Conservation (phyloP, 345 rosid genomes). For the Linum usitatissimum region DNA sequence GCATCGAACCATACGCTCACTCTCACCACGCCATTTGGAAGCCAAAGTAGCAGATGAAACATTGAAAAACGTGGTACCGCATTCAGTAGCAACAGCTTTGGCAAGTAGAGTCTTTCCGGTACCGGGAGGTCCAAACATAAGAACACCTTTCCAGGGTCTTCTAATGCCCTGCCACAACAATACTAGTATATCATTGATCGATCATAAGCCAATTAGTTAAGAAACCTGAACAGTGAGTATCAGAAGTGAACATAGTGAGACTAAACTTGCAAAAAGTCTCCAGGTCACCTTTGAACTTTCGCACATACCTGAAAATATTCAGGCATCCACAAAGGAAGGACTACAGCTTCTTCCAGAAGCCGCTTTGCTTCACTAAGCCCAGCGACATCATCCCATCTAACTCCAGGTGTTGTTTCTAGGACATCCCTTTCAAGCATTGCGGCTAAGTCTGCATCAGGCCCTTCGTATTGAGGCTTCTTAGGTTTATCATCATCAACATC, state of each 20-base stretch:
- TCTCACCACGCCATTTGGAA: constrained; percentile 98
- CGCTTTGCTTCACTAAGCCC: constrained; percentile 98
- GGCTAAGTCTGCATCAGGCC: constrained; percentile 95
- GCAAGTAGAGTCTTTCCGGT: constrained; percentile 94
- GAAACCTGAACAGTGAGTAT: background rate
- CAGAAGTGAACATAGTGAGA: background rate
- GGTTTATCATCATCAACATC: constrained; percentile 88
- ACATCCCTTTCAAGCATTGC: constrained; percentile 99
- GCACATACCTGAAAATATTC: constrained; percentile 90
- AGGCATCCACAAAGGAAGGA: constrained; percentile 99
- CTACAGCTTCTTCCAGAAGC: constrained; percentile 98
- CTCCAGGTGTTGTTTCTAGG: constrained; percentile 92
- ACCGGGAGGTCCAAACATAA: constrained; percentile 99
- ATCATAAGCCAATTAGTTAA: background rate
- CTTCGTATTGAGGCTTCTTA: constrained; percentile 77
- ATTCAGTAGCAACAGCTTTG: constrained; percentile 96
- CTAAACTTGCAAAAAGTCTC: background rate
- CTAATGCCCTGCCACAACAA: constrained; percentile 67
- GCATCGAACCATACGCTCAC: constrained; percentile 96
- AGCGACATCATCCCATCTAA: constrained; percentile 99
- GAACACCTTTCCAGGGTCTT: constrained; percentile 99
- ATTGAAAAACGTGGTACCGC: constrained; percentile 93
- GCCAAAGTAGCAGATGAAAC: constrained; percentile 96
- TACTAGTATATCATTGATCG: background rate
- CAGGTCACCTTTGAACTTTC: constrained; percentile 10